Base-by-base conservation (phyloP, 2,329 filamentous ascomycete species). In the Spiromastix sp. region DNA sequence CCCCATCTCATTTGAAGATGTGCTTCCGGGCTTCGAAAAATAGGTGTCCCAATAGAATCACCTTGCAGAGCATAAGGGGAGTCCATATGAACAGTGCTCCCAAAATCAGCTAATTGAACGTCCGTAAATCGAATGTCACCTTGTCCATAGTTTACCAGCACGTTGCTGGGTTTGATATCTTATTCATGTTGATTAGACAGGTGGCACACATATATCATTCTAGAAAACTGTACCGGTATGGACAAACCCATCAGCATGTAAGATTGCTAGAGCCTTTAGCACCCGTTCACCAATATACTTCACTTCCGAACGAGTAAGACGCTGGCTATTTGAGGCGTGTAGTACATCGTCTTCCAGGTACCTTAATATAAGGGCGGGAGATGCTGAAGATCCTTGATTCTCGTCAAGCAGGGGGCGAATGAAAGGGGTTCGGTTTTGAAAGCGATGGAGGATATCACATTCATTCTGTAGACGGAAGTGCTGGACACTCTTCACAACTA, bases 151-250 rank as follows among this genome's bases (percentile, higher is more conserved):
- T 49, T 49, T n/a, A 49, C 38, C 17, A 49, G 28, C 11, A 49
- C 28, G 34, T 48, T 46, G 33, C 37, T 38, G 15, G 40, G 36
- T 36, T 46, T 44, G n/a, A 48, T 30, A 42, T 49, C 39, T 48
- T 28, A n/a, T n/a, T n/a, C n/a, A n/a, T n/a, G n/a, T n/a, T n/a
- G n/a, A n/a, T n/a, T n/a, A n/a, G n/a, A n/a, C n/a, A n/a, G n/a
- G n/a, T n/a, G n/a, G n/a, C n/a, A n/a, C n/a, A n/a, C n/a, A n/a
- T n/a, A n/a, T n/a, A n/a, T n/a, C 15, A 32, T 22, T 9, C 9
- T 18, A 24, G 10, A 10, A 31, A 30, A 25, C 3, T 24, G 18
- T 28, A 47, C 41, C 42, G 11, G 45, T 47, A 17, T 48, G 42
- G 19, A 47, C 43, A 38, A 41, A 48, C 8, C 40, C 40, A 16